Evolutionary conservation across 441 rosid species (phyloP).

Genomic region (Eruca vesicaria): DNA sequence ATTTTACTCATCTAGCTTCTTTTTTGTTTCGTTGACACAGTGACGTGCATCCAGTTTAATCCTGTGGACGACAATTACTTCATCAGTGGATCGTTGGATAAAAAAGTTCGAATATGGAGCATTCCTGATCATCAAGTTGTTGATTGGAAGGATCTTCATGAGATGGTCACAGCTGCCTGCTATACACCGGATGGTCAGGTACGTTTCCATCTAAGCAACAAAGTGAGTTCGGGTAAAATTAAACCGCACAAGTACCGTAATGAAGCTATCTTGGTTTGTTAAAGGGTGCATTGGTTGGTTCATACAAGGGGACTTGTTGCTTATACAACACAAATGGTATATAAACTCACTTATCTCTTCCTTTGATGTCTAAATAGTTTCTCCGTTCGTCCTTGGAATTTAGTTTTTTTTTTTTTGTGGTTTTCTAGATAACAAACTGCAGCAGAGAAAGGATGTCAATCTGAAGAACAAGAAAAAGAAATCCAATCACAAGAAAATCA

Average conservation of each 20-base stretch:
- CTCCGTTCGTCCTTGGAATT: neutral
- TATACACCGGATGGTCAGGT: slow-evolving; percentile 99
- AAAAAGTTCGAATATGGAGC: slow-evolving; percentile 97
- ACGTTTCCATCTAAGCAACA: neutral
- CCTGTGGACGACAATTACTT: slow-evolving; percentile 92
- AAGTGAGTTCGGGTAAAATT: neutral
- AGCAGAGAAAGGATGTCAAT: slow-evolving; percentile 69
- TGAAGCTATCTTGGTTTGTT: slow-evolving; percentile 34
- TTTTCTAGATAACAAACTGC: slow-evolving; percentile 81
- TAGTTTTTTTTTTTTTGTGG: slow-evolving; percentile 6
- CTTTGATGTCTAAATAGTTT: neutral
- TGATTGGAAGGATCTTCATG: slow-evolving; percentile 95
- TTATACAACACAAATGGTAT: slow-evolving; percentile 77
- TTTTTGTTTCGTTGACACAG: slow-evolving; percentile 47
- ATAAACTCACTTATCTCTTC: neutral
- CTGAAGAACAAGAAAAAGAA: slow-evolving; percentile 92
- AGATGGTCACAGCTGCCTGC: slow-evolving; percentile 99
- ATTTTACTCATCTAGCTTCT: slow-evolving; percentile 6
- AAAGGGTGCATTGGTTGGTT: slow-evolving; percentile 95
- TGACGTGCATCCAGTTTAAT: slow-evolving; percentile 98
- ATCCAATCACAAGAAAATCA: slow-evolving; percentile 87
- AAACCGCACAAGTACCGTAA: slow-evolving; percentile 1
- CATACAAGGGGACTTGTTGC: slow-evolving; percentile 87
- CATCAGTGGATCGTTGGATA: slow-evolving; percentile 96
- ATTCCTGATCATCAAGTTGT: slow-evolving; percentile 90